These are phyloP conservation scores for Cyclotella distinguenda DNA, from an alignment of 108 stramenopile genomes.

Conservation along the genomic window DNA sequence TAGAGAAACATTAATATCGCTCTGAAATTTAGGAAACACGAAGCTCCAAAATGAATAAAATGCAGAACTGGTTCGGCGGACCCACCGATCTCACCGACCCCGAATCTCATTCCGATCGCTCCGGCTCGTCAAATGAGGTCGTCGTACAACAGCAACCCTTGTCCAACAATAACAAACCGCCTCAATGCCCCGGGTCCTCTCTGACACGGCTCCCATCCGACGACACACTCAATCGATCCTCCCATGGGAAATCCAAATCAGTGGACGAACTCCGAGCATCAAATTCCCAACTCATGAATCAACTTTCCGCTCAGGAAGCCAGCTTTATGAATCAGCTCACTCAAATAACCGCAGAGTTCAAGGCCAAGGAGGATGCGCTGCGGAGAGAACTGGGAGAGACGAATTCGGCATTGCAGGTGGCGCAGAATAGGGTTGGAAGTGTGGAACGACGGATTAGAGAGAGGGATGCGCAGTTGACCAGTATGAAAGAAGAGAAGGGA, in stretches of 20 bases:
- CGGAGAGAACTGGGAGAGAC: constrained; percentile 12
- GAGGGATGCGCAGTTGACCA: constrained; percentile 53
- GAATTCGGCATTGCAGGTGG: constrained; percentile 1
- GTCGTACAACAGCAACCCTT: not conserved
- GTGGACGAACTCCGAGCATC: constrained; percentile 11
- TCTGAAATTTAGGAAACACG: too few species aligned
- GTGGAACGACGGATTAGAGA: constrained; percentile 52
- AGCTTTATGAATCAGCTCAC: constrained; percentile 25
- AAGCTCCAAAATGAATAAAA: constrained; percentile 8
- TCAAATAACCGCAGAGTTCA: constrained; percentile 22
- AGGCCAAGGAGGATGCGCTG: constrained; percentile 5
- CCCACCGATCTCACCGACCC: constrained; percentile 11
- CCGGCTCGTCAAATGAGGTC: constrained; percentile 9
- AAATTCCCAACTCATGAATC: constrained; percentile 13
- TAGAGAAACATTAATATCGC: too few species aligned
- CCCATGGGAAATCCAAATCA: constrained; percentile 1
- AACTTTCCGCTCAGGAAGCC: constrained; percentile 29
- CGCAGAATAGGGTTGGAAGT: constrained; percentile 16
- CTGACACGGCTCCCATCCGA: constrained; percentile 14
- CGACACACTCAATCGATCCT: constrained; percentile 28
- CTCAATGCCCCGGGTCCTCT: not conserved
- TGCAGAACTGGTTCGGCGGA: constrained; percentile 15
- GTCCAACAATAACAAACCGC: not conserved
- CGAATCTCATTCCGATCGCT: constrained; percentile 35
- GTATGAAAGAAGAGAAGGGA: constrained; percentile 64